phyloP scores from a whole-genome alignment of 768 basidiomycete genomes.

The Jaapia argillacea region DNA sequence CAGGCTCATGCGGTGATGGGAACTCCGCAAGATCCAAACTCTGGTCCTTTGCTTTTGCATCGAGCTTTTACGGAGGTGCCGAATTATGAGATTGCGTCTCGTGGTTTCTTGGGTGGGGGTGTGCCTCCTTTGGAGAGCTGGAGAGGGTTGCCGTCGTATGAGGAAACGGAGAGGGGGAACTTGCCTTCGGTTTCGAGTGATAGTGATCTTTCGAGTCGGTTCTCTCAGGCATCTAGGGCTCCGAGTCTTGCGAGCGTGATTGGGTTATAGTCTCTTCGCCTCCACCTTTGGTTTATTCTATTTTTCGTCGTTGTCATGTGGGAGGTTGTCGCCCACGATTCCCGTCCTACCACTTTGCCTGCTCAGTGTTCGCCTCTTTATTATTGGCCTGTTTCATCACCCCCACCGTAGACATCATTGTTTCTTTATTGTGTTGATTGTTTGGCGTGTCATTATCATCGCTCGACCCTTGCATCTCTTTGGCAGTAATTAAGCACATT shows the following conservation, averaged over 20 bases:
- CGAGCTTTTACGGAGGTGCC: slow-evolving; percentile 73
- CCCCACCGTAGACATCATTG: no score
- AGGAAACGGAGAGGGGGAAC: slow-evolving; percentile 39
- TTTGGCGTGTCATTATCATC: no score
- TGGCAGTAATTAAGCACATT: no score
- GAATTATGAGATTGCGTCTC: slow-evolving; percentile 72
- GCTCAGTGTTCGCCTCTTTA: no score
- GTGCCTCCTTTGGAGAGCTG: slow-evolving; percentile 76
- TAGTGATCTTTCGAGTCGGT: slow-evolving; percentile 12
- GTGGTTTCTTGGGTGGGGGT: slow-evolving; percentile 82
- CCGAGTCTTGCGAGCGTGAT: background rate
- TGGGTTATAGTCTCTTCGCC: background rate
- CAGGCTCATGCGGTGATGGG: slow-evolving; percentile 3
- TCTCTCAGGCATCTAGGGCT: slow-evolving; percentile 1
- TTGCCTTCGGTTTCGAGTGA: slow-evolving; percentile 14
- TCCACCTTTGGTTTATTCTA: no score
- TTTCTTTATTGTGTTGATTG: no score
- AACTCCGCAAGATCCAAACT: slow-evolving; percentile 13
- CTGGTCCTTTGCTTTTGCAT: slow-evolving; percentile 33
- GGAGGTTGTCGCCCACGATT: no score
- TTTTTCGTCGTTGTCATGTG: no score
- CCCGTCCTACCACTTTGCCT: no score
- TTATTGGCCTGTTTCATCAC: no score
- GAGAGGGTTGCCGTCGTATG: slow-evolving; percentile 79
- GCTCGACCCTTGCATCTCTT: no score